Conservation (phyloP, 116 monocot species). For the Zostera marina region DNA sequence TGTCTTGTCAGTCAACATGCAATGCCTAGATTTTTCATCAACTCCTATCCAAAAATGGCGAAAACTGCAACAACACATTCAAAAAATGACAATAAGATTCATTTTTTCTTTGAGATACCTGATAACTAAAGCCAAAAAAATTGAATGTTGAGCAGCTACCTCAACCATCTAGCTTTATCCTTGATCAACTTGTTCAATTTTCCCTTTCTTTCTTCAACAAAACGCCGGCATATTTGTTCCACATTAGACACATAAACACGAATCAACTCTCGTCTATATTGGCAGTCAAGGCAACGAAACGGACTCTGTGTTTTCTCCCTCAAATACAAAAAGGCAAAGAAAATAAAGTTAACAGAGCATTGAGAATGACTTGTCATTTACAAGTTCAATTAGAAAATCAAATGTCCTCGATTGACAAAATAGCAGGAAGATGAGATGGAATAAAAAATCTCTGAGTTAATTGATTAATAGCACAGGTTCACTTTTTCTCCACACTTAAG, state of each 20-base stretch:
- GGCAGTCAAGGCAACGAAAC: conserved; percentile 74
- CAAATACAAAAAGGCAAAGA: conserved; percentile 6
- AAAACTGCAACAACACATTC: conserved; percentile 45
- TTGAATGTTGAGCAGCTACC: conserved; percentile 24
- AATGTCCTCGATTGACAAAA: neutral
- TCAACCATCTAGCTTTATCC: conserved; percentile 81
- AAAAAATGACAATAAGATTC: neutral
- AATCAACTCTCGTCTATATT: conserved; percentile 70
- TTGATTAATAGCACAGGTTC: neutral
- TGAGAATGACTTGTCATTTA: neutral
- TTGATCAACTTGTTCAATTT: conserved; percentile 73
- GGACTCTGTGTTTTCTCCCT: conserved; percentile 86
- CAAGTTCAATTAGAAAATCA: neutral
- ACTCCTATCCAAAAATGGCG: conserved; percentile 63
- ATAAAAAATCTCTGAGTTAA: neutral
- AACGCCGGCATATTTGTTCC: conserved; percentile 75
- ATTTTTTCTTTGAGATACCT: neutral
- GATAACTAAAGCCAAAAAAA: neutral
- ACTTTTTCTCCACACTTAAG: neutral
- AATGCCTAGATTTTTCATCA: conserved; percentile 32
- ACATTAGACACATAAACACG: conserved; percentile 88
- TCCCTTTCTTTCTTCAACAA: conserved; percentile 69
- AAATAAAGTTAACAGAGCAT: conserved; percentile 1
- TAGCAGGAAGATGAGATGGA: neutral
- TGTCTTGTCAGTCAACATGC: conserved; percentile 60